Evolutionary conservation across 1,139 yeast species (phyloP), one percentile per base, ranked within the genome.

Genomic region (Candida albicans): DNA sequence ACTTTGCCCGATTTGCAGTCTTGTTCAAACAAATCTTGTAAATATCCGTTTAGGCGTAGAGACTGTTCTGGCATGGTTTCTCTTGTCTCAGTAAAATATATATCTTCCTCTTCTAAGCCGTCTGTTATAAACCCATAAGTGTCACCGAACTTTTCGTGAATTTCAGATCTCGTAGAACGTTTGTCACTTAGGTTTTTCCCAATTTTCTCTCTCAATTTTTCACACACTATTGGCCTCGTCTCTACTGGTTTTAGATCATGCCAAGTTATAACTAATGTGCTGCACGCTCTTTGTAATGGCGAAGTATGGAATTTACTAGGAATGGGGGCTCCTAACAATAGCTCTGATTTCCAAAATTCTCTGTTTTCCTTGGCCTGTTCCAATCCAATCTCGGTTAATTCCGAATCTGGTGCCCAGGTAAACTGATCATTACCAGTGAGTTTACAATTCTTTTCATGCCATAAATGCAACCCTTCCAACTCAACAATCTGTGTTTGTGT

Each of bases 391-490:
- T 72, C 75, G 0, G 93, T 85, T 50, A 86, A 69, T 52, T 67
- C 70, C 11, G 89, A 83, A 58, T 83, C 89, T 0, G 89, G 89
- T 1, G 79, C 89, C 82, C 82, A 83, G 1, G 60, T 67, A 12
- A 75, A 56, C 41, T 75, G 77, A 4, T 81, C 87, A 55, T 79
- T 82, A 3, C 80, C 77, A 5, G 71, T 68, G 40, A 75, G 51
- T 41, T 65, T 66, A 31, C 83, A 73, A 84, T 86, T 84, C 47
- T 81, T 72, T 1, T 60, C 61, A 53, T 80, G 71, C 91, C 91
- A 85, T 35, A 64, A 77, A 7, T 70, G 66, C 31, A 70, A 57
- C 13, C 32, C 32, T 57, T 83, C 84, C 47, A 76, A 74, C 34
- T 65, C 65, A 34, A 81, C 78, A 8, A 81, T 81, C 28, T 73